A percentile compares a stretch with the other conserved stretches of the same genome.
Conservation (phyloP, 2,329 filamentous ascomycete species). For the Paecilomyces dactylethromorphus region DNA sequence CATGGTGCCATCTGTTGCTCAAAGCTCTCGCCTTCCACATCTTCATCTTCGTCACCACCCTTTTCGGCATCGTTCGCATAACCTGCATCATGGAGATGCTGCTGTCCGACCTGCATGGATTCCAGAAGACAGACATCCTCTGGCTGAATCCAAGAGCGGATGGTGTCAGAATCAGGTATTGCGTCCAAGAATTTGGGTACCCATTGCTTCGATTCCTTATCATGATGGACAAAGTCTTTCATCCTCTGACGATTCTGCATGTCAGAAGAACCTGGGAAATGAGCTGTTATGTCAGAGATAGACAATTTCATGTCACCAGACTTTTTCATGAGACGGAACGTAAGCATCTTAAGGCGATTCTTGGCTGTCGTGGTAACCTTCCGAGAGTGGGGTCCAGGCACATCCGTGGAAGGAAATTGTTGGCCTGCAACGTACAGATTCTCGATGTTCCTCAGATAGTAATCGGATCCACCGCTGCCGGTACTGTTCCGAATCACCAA, state of each 20-base stretch:
- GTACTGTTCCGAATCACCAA: slow-evolving; percentile 77
- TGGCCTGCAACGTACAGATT: slow-evolving; percentile 89
- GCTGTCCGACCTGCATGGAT: slow-evolving; percentile 91
- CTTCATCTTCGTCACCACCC: slow-evolving; percentile 56
- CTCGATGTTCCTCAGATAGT: slow-evolving; percentile 83
- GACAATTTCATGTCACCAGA: slow-evolving; percentile 63
- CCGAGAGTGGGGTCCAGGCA: slow-evolving; percentile 86
- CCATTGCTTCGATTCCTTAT: slow-evolving; percentile 85
- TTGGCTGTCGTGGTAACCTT: slow-evolving; percentile 97
- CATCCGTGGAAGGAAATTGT: slow-evolving; percentile 83
- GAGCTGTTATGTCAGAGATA: slow-evolving; percentile 79
- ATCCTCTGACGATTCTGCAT: slow-evolving; percentile 95
- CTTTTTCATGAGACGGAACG: slow-evolving; percentile 78
- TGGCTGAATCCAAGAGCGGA: slow-evolving; percentile 84
- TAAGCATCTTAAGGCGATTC: slow-evolving; percentile 92
- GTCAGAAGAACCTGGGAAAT: slow-evolving; percentile 88
- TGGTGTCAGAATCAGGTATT: slow-evolving; percentile 70
- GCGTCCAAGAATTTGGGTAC: slow-evolving; percentile 65
- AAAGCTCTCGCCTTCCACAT: slow-evolving; percentile 66
- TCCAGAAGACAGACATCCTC: slow-evolving; percentile 94
- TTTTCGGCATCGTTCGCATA: slow-evolving; percentile 66
- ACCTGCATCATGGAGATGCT: slow-evolving; percentile 84
- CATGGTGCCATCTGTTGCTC: slow-evolving; percentile 90
- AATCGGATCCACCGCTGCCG: slow-evolving; percentile 67
- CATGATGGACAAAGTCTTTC: slow-evolving; percentile 90